Base-by-base conservation (phyloP, 2,329 filamentous ascomycete genomes). In the Colletotrichum sp. region DNA sequence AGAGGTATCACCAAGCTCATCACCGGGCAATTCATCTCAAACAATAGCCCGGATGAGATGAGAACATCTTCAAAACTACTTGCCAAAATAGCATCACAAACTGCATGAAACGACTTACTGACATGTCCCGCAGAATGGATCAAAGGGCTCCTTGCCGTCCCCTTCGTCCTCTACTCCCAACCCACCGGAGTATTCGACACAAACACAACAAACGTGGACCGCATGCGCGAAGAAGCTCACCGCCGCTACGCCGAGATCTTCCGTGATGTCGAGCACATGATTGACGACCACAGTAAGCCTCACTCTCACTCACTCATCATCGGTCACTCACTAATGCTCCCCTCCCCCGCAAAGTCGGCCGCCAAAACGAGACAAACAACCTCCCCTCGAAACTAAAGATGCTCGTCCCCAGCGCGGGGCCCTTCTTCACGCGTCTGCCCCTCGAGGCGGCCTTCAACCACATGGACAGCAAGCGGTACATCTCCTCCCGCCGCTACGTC, bases 151-250 rank as follows among this genome's bases (percentile, higher is more conserved):
- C 89, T 99, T 15, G 97, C 97, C 2, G 96, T 99, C 1, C 97
- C 97, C 0, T 99, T 99, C 83, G 96, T 99, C 52, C 91, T 99
- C 70, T 96, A 98, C 84, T 98, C 96, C 2, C 96, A 99, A 83
- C 97, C 97, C 5, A 98, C 95, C 1, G 95, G 95, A 25, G 92
- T 96, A 57, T 96, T 96, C 81, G 93, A 96, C 78, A 89, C 91
- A 72, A 90, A 92, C 80, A 91, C 91, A 77, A 88, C 90, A 71
- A 90, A 89, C 71, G 90, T 96, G 67, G 87, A 90, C 61, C 90
- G 93, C 74, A 96, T 96, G 88, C 95, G 95, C 6, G 91, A 92
- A 74, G 93, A 95, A 82, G 95, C 96, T 30, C 95, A 97, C 82
- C 90, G 94, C 72, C 93, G 97, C 77, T 99, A 99, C 86, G 95